Base-by-base conservation (phyloP, 1,284 basidiomycete genomes). In the Cryptococcus amylolentus region DNA sequence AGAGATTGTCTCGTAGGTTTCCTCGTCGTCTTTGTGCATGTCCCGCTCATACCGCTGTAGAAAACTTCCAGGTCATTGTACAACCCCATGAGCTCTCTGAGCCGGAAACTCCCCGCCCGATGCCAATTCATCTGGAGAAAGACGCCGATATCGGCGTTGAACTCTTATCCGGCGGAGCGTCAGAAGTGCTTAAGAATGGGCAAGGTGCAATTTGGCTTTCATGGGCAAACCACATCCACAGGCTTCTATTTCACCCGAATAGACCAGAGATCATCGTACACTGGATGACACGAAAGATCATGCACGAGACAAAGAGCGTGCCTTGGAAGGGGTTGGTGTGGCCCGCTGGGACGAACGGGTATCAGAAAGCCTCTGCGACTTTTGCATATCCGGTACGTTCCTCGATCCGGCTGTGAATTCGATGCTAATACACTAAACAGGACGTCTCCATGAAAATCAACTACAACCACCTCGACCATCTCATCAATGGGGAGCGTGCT, bases 1-100 rank as follows among this genome's bases (percentile, higher is more conserved):
- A 97, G 54, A 83, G 95, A 14, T 82, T 98, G 37, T 71, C 72
- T n/a, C 76, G 73, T 75, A 40, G 61, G 72, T 71, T 38, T 43
- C 16, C 31, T 37, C n/a, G 28, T n/a, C 16, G 35, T 38, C 27
- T 37, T 26, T 42, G 20, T 52, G 23, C 26, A 39, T 8, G 14
- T 16, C 5, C 27, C 7, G 39, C 26, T 54, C 16, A 45, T 42
- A 35, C 10, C 27, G 8, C 26, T 8, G 85, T 88, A 7, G 93
- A 98, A 73, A 94, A 95, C n/a, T 98, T 97, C 76, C 95, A 98
- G 73, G 91, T 98, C 69, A 87, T 97, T 44, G 77, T 80, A 78
- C 80, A 61, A 76, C 83, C 52, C 9, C 69, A 72, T 52, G 62
- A 66, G 43, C 53, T 55, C 3, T 49, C 57, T 35, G 57, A 65